Evolutionary conservation across 371 early-diverging fungal genomes (phyloP), one percentile per base, ranked within the genome.

Genomic region (Syncephalastrum sp.): DNA sequence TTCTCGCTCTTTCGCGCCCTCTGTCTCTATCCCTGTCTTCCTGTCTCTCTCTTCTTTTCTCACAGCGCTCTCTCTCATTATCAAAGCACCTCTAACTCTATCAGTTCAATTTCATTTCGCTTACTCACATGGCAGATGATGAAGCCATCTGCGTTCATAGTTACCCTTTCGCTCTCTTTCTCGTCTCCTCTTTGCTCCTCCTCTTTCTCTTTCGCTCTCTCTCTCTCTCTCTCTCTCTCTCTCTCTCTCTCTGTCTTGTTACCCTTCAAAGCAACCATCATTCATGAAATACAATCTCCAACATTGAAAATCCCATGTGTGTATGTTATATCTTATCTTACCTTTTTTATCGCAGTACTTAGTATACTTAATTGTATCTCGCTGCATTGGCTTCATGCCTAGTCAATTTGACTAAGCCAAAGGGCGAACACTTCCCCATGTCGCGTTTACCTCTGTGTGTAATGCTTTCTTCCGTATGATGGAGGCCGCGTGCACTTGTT

Each of bases 261-360:
- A 16, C 17, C 14, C 21, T 23, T 69, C 63, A 44, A 60, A 47
- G 57, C 38, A 33, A 33, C 12, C 2, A 33, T 10, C 38, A 10
- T 33, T 10, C 38, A 33, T 33, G 38, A 33, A 33, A 33, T 33
- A 33, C 38, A 33, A 6, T 12, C 12, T 33, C 38, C 38, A 33
- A 8, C 12, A 33, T 12, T 33, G 38, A 33, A 33, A 21, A 29
- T 29, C 38, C 10, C 8, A 8, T 33, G 8, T 27, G 7, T 27
- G 27, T 27, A 27, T 27, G 4, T 27, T 27, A 4, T 27, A 5
- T 27, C 7, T 27, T 7, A 27, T 27, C 7, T 27, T 7, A 27
- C 27, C 27, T 27, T 27, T 27, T 27, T 27, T 7, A 7, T 21
- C 21, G 21, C 21, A 21, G 21, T 21, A 21, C 21, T 21, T 21